A percentile compares a stretch with the other conserved stretches of the same genome.
These are phyloP conservation scores for Ambrosia hybrid DNA, from an alignment of 140 eudicot genomes.

Conservation along the genomic window DNA sequence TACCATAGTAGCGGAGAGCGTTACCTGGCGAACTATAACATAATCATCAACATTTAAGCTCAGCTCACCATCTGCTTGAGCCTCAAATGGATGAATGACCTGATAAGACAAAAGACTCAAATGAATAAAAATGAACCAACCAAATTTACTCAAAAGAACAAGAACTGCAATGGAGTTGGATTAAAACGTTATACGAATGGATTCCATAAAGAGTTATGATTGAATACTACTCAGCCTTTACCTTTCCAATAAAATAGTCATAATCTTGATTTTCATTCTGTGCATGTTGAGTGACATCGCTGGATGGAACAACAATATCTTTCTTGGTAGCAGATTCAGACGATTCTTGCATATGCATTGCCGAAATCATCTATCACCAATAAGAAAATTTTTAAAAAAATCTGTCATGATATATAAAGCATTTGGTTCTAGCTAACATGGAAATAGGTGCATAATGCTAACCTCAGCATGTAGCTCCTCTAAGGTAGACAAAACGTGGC, in stretches of 20 bases:
- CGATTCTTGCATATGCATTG: slow-evolving; percentile 49
- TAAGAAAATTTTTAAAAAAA: slow-evolving; percentile 1
- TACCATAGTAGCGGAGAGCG: slow-evolving; percentile 5
- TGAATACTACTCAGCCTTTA: slow-evolving; percentile 27
- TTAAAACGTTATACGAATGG: not conserved
- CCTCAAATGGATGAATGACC: slow-evolving; percentile 93
- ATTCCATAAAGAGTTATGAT: not conserved
- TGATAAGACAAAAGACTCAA: slow-evolving; percentile 28
- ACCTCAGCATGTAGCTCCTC: slow-evolving; percentile 83
- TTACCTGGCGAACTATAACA: slow-evolving; percentile 84
- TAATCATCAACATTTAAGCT: slow-evolving; percentile 68
- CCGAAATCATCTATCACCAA: slow-evolving; percentile 58
- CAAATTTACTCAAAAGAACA: not conserved
- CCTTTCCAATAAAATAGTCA: slow-evolving; percentile 70
- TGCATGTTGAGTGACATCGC: slow-evolving; percentile 29
- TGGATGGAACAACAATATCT: slow-evolving; percentile 33
- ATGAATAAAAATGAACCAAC: not conserved
- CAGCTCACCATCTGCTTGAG: slow-evolving; percentile 87
- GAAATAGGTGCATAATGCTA: slow-evolving; percentile 11
- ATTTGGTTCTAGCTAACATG: not conserved
- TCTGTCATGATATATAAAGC: not conserved
- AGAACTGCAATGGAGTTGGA: slow-evolving; percentile 1
- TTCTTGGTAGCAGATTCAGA: slow-evolving; percentile 31
- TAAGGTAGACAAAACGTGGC: slow-evolving; percentile 48
- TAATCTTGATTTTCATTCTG: slow-evolving; percentile 28